Percentiles rank a stretch among this genome's conserved stretches.
Conservation (phyloP, 2,329 filamentous ascomycete genomes). For the Monosporascus sp. region DNA sequence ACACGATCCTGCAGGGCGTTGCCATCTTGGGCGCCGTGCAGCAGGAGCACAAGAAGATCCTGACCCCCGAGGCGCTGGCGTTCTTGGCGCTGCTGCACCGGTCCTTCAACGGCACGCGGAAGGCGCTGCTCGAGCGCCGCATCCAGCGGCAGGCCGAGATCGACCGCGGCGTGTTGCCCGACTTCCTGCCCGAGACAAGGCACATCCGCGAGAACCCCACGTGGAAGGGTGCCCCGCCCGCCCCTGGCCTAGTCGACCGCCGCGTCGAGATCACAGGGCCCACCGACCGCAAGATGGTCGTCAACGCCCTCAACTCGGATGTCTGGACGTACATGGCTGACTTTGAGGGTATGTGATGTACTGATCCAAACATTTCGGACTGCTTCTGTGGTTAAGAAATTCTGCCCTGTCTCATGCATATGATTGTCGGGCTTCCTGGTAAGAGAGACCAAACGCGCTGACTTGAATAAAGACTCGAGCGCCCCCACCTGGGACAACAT, state of each 20-base stretch:
- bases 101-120: conserved; percentile 86
- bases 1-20: conserved; percentile 81
- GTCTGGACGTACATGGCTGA: conserved; percentile 99
- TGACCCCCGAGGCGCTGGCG: conserved; percentile 82
- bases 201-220: conserved; percentile 90
- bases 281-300: conserved; percentile 97
- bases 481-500: conserved; percentile 99
- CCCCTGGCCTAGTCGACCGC: conserved; percentile 87
- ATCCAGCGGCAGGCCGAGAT: conserved; percentile 85
- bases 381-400: too few species aligned
- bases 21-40: conserved; percentile 75
- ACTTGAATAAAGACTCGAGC: conserved; percentile 65
- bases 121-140: conserved; percentile 81
- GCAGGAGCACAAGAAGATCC: conserved; percentile 79
- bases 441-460: conserved; percentile 1
- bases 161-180: conserved; percentile 80
- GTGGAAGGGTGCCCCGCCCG: conserved; percentile 89
- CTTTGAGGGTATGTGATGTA: conserved; percentile 70
- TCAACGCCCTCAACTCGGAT: conserved; percentile 91
- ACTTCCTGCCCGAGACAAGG: conserved; percentile 94
- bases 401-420: too few species aligned
- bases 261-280: conserved; percentile 96
- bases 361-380: not conserved
- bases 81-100: conserved; percentile 94
- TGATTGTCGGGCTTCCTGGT: too few species aligned